Evolutionary conservation across 495 filamentous ascomycete genomes (phyloP), one percentile per base, ranked within the genome.

Genomic region (Tetracladium setigerum): DNA sequence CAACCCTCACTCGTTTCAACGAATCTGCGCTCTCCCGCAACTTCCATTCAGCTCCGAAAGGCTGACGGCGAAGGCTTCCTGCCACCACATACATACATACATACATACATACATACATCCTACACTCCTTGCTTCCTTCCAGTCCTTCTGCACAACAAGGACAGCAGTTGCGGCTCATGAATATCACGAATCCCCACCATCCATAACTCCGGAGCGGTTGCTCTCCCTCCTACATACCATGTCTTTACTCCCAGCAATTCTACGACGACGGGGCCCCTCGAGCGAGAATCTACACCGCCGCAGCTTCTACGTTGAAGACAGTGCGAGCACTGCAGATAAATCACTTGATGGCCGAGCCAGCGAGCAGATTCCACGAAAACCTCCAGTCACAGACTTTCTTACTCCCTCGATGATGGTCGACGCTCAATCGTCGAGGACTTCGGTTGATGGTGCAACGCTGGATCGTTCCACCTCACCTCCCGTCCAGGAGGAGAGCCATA

Each of bases 401-500:
- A 46, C 50, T 17, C 59, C 59, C 6, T 39, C 38, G 8, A 44
- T 34, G 8, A 45, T 31, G 4, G 10, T 33, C 30, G 47, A 40
- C n/a, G 24, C 38, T 1, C 17, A 47, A 24, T 14, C 45, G 5
- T 38, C 31, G 9, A 39, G 50, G 38, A 18, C 35, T 14, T 56
- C 54, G 8, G 48, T 35, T 18, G 54, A 55, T 32, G 33, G 38
- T 47, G 49, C 24, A 47, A 46, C 27, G 33, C 36, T 31, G 11
- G 47, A 46, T 27, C 41, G 47, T 31, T 44, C 48, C 9, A 31
- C 45, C 0, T 49, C 50, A 18, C 51, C 49, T 40, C 59, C 64
- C 2, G 52, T 69, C 27, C 68, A 72, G 52, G 70, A 72, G 19
- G 68, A 74, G 54, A 70, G 61, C 16, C 60, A 66, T 3, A 78